Percentiles rank a stretch among this genome's conserved stretches.
Evolutionary conservation across 2,329 filamentous ascomycete genomes (phyloP).

Genomic region (Fusarium nurragi): DNA sequence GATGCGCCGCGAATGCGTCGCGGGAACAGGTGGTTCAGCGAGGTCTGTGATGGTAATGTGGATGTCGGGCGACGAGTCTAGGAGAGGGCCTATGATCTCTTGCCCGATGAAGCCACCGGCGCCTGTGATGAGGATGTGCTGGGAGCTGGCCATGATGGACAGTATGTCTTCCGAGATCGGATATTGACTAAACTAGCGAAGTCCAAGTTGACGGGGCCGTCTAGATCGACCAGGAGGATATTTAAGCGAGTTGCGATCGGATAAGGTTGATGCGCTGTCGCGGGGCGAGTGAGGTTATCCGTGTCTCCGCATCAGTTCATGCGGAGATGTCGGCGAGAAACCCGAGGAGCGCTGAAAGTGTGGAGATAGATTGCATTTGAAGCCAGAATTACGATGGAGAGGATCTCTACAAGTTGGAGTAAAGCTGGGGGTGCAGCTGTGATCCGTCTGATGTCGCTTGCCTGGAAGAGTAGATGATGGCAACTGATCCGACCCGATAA

Average conservation of each 20-base stretch:
- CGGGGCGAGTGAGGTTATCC: slow-evolving; percentile 25
- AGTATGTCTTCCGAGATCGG: neutral
- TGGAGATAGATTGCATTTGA: neutral
- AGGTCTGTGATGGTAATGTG: slow-evolving; percentile 67
- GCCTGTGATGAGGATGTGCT: slow-evolving; percentile 68
- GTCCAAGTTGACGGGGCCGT: neutral
- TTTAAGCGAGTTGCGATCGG: neutral
- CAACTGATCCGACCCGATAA: too few relatives aligned
- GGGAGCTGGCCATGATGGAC: slow-evolving; percentile 23
- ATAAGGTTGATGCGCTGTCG: slow-evolving; percentile 28
- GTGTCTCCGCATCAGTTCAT: slow-evolving; percentile 28
- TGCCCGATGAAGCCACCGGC: slow-evolving; percentile 73
- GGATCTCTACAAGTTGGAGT: neutral
- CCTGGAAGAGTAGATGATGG: too few relatives aligned
- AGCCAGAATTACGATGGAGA: neutral
- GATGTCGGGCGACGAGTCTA: slow-evolving; percentile 51
- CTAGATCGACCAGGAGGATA: neutral
- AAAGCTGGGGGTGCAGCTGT: neutral
- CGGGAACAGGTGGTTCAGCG: slow-evolving; percentile 60
- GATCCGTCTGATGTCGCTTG: too few relatives aligned
- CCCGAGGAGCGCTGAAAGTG: slow-evolving; percentile 11
- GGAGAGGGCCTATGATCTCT: slow-evolving; percentile 64
- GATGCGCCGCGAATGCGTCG: slow-evolving; percentile 44
- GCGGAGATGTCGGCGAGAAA: slow-evolving; percentile 37
- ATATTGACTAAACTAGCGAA: neutral